Base-by-base conservation (phyloP, 768 basidiomycete species). In the Gymnopilus junonius region DNA sequence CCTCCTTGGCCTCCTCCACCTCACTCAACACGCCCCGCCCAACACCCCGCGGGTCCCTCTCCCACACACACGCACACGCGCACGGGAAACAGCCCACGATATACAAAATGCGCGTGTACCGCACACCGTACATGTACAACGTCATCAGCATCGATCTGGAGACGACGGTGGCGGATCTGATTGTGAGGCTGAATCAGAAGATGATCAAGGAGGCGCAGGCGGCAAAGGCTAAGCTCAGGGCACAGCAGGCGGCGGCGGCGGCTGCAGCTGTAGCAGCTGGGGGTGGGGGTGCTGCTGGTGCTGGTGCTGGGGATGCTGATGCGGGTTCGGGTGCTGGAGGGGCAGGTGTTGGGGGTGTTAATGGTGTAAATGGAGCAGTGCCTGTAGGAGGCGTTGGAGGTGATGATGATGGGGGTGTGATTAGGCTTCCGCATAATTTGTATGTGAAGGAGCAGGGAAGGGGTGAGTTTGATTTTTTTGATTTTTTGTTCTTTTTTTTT, bases 361-460 rank as follows among this genome's bases (percentile, higher is more conserved):
- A n/a, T n/a, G n/a, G n/a, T n/a, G n/a, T n/a, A n/a, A n/a, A n/a
- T n/a, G n/a, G n/a, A n/a, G n/a, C n/a, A n/a, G n/a, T n/a, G n/a
- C n/a, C n/a, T n/a, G n/a, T n/a, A n/a, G n/a, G n/a, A n/a, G n/a
- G n/a, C n/a, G n/a, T n/a, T n/a, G n/a, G n/a, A n/a, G n/a, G n/a
- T n/a, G n/a, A n/a, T n/a, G n/a, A n/a, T n/a, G n/a, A n/a, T n/a
- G n/a, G n/a, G n/a, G n/a, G n/a, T n/a, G n/a, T n/a, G n/a, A n/a
- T n/a, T n/a, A 74, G 80, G 55, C 87, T 89, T 68, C 82, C 81
- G 14, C 88, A 92, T 80, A 85, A 85, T 67, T 74, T 89, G 61
- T 95, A 91, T 76, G 71, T 94, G 64, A 88, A 87, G 72, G 90
- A 93, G 73, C 83, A 89, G 10, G 91, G 91, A 54, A 74, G 91